A percentile compares a stretch with the other conserved stretches of the same genome.
phyloP scores from a whole-genome alignment of 2,329 filamentous ascomycete genomes.

The Aspergillus japonicus region DNA sequence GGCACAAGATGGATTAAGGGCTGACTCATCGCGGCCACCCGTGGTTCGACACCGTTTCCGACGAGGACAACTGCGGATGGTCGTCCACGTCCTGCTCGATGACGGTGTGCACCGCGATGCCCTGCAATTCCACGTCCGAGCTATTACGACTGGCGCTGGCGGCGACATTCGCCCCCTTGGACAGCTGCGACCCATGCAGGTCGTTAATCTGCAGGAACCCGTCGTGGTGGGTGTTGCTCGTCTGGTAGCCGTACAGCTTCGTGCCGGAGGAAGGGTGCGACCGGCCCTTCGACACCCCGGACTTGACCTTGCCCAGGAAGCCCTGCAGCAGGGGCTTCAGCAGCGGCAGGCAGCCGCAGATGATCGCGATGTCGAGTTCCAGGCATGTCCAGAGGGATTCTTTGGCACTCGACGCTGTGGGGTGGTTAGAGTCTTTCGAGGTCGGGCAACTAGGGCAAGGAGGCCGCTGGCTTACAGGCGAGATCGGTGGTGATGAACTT shows the following conservation, averaged over 20 bases:
- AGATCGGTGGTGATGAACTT: constrained; percentile 11
- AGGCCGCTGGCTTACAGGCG: constrained; percentile 3
- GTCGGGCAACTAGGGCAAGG: no score
- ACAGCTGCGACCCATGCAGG: background rate
- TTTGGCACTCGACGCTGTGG: constrained; percentile 21
- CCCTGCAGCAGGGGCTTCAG: constrained; percentile 19
- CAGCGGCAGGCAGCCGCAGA: constrained; percentile 21
- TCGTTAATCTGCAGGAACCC: constrained; percentile 12
- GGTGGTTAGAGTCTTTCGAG: no score
- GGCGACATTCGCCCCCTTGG: background rate
- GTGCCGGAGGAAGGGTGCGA: constrained; percentile 3
- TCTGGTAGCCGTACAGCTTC: constrained; percentile 5
- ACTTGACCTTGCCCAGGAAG: constrained; percentile 10
- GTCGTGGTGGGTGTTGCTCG: constrained; percentile 3
- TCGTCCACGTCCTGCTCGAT: constrained; percentile 3
- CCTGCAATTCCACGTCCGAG: constrained; percentile 10
- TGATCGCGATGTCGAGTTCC: constrained; percentile 22
- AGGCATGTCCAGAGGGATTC: constrained; percentile 23
- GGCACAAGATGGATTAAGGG: background rate
- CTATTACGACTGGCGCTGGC: background rate
- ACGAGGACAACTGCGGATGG: background rate
- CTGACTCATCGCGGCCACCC: background rate
- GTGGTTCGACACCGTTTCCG: background rate
- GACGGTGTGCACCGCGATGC: constrained; percentile 9
- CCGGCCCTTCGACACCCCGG: constrained; percentile 9